Evolutionary conservation across 2,329 filamentous ascomycete genomes (phyloP).

Genomic region (Esteya vermicola): DNA sequence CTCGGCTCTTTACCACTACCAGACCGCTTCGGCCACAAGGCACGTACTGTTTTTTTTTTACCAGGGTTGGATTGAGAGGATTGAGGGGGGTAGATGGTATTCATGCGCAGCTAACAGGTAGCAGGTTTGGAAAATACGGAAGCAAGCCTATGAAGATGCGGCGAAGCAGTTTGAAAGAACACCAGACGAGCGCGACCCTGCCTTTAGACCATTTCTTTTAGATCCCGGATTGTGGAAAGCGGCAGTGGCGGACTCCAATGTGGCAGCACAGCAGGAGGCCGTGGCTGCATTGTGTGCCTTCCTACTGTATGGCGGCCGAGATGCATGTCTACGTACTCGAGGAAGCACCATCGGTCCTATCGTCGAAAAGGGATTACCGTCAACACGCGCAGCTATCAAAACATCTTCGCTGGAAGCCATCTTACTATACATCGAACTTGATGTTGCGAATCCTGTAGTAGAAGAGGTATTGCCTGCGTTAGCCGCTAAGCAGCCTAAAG

Average conservation of each 20-base stretch:
- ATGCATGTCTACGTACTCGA: conserved; percentile 67
- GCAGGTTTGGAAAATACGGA: conserved; percentile 90
- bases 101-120: neutral
- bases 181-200: conserved; percentile 70
- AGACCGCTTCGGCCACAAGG: conserved; percentile 76
- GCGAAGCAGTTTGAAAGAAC: conserved; percentile 74
- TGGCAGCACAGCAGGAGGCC: conserved; percentile 90
- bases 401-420: conserved; percentile 74
- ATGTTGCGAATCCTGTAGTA: conserved; percentile 70
- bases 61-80: neutral
- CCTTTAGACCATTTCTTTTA: conserved; percentile 74
- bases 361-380: conserved; percentile 81
- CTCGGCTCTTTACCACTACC: conserved; percentile 63
- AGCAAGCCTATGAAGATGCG: conserved; percentile 86
- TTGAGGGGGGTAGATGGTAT: too few relatives aligned
- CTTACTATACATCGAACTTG: conserved; percentile 78
- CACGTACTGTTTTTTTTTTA: conserved; percentile 16
- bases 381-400: conserved; percentile 79
- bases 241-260: conserved; percentile 86
- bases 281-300: conserved; percentile 81
- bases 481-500: conserved; percentile 81
- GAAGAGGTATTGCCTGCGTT: conserved; percentile 79
- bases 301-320: conserved; percentile 74
- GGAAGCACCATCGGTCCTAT: conserved; percentile 61
- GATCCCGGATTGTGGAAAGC: conserved; percentile 83